These are phyloP conservation scores for Diversispora eburnea DNA, from an alignment of 192 early-diverging fungal genomes.

Conservation along the genomic window DNA sequence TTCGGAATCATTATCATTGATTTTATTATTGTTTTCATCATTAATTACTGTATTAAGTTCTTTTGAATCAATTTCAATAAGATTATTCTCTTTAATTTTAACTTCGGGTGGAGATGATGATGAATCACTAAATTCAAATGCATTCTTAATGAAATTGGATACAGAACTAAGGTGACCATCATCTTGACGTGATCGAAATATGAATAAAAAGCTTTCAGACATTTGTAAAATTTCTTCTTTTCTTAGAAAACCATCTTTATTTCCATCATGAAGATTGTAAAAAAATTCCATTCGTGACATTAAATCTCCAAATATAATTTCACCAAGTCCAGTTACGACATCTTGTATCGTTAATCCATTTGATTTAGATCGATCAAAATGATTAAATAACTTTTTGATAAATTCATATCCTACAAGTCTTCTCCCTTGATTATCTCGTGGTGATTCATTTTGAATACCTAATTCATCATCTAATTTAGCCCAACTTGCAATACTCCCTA, in stretches of 20 bases:
- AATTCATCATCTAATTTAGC: conserved; percentile 45
- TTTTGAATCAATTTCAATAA: conserved; percentile 14
- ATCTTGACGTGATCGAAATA: conserved; percentile 57
- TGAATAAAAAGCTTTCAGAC: conserved; percentile 81
- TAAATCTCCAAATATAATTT: conserved; percentile 73
- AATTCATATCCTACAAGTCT: conserved; percentile 37
- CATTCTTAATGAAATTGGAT: conserved; percentile 58
- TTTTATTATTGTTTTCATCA: background rate
- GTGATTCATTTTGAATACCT: conserved; percentile 30
- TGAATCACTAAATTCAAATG: conserved; percentile 47
- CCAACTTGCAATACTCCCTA: conserved; percentile 68
- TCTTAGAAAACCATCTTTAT: conserved; percentile 59
- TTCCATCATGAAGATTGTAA: conserved; percentile 76
- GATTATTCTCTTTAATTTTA: background rate
- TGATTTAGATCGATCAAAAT: conserved; percentile 53
- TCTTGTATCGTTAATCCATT: conserved; percentile 72
- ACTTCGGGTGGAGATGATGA: conserved; percentile 31
- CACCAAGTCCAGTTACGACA: conserved; percentile 70
- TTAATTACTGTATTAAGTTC: background rate
- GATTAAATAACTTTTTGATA: conserved; percentile 43
- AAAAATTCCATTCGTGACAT: conserved; percentile 76
- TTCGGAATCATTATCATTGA: background rate
- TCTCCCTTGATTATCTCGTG: conserved; percentile 33
- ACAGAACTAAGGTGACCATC: conserved; percentile 58
- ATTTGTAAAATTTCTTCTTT: conserved; percentile 80